Evolutionary conservation across 192 early-diverging fungal species (phyloP).

Genomic region (Podila verticillata): DNA sequence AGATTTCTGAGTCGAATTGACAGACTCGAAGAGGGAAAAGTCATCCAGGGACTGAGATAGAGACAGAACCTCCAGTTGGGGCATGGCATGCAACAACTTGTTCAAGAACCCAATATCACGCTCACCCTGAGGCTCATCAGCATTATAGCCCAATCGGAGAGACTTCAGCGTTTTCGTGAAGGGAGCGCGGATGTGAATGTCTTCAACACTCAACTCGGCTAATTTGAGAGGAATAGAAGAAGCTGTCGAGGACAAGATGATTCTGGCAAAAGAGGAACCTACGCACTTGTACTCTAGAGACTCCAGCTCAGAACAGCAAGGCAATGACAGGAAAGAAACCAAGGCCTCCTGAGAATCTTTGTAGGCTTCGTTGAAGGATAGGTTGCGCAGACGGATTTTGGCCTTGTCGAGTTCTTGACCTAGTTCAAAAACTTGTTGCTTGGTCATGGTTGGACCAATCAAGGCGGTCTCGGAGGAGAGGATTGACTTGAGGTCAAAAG

Average conservation of each 20-base stretch:
- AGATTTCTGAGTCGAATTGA: not conserved
- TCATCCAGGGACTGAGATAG: constrained; percentile 20
- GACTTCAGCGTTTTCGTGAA: constrained; percentile 12
- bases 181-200: not conserved
- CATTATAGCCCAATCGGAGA: constrained; percentile 27
- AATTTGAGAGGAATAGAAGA: not conserved
- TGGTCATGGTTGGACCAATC: constrained; percentile 24
- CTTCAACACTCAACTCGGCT: not conserved
- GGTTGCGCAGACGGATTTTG: constrained; percentile 4
- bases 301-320: constrained; percentile 20
- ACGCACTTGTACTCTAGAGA: constrained; percentile 22
- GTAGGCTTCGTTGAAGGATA: constrained; percentile 13
- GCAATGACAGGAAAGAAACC: constrained; percentile 5
- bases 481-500: constrained; percentile 12
- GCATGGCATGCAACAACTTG: constrained; percentile 9
- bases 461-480: constrained; percentile 22
- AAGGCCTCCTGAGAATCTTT: constrained; percentile 25
- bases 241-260: constrained; percentile 7
- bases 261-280: constrained; percentile 23
- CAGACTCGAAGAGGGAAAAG: constrained; percentile 11
- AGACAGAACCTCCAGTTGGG: constrained; percentile 16
- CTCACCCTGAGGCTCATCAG: constrained; percentile 15
- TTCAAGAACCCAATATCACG: constrained; percentile 17
- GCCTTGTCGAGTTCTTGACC: constrained; percentile 4
- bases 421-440: constrained; percentile 21